phyloP scores from a whole-genome alignment of 345 rosid species.

The Populus ilicifolia region DNA sequence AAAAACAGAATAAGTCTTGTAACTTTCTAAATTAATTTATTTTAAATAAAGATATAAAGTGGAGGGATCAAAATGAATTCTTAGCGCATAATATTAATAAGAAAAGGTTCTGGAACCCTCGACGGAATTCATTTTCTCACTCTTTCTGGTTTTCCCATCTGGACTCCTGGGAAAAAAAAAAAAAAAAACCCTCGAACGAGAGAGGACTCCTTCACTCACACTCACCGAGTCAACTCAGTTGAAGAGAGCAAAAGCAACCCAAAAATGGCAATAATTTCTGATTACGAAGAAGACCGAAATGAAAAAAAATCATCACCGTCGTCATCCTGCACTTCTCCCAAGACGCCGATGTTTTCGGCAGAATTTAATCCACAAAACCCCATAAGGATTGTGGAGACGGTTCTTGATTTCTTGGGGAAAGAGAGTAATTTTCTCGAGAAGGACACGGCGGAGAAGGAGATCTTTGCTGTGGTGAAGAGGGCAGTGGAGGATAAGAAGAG shows the following conservation, averaged over 20 bases:
- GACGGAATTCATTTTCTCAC: background rate
- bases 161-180: background rate
- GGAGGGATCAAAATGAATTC: background rate
- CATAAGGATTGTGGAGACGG: constrained; percentile 55
- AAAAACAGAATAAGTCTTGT: no score
- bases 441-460: constrained; percentile 62
- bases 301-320: background rate
- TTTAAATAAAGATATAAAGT: background rate
- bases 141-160: background rate
- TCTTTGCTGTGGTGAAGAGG: constrained; percentile 46
- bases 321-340: constrained; percentile 10
- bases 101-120: constrained; percentile 3
- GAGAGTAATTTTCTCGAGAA: constrained; percentile 64
- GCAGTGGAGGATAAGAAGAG: constrained; percentile 46
- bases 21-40: no score
- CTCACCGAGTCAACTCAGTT: background rate
- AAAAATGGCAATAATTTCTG: constrained; percentile 80
- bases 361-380: constrained; percentile 64
- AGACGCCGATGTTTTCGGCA: constrained; percentile 40
- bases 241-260: constrained; percentile 11
- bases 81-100: background rate
- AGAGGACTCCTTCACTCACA: background rate
- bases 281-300: constrained; percentile 47
- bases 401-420: constrained; percentile 61
- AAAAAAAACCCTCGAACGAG: background rate